Evolutionary conservation across 78 protist species (phyloP).

Genomic region (Polysphondylium violaceum): DNA sequence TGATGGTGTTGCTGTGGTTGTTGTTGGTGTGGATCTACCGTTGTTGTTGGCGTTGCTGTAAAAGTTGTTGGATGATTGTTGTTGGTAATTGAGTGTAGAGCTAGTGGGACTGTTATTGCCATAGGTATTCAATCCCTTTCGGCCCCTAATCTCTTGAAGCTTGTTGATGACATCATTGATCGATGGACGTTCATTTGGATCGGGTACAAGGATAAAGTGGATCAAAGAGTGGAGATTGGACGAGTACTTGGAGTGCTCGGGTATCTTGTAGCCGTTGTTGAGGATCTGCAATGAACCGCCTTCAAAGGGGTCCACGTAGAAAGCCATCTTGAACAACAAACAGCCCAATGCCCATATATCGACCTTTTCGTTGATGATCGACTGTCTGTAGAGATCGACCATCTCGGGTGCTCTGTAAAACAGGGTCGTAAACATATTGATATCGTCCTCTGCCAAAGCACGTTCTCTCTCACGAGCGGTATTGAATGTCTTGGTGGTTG

Average conservation of each 20-base stretch:
- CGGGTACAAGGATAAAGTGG: conserved; percentile 43
- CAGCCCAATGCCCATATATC: conserved; percentile 93
- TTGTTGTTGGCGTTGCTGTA: not conserved
- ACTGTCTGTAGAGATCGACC: conserved; percentile 88
- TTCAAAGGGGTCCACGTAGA: conserved; percentile 82
- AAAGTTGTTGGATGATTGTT: not conserved
- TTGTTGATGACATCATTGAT: conserved; percentile 23
- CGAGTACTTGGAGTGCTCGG: conserved; percentile 52
- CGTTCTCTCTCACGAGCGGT: conserved; percentile 35
- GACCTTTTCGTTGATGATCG: conserved; percentile 79
- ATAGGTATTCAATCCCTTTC: conserved; percentile 19
- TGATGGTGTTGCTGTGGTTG: not conserved
- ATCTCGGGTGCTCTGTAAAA: conserved; percentile 90
- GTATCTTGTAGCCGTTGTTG: conserved; percentile 48
- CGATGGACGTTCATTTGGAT: conserved; percentile 69
- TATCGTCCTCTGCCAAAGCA: conserved; percentile 69
- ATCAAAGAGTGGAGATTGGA: conserved; percentile 30
- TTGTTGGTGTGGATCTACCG: not conserved
- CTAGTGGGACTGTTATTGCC: not conserved
- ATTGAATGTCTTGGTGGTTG: conserved; percentile 42
- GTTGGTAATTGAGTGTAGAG: not conserved
- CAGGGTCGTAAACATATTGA: conserved; percentile 79
- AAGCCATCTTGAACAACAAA: conserved; percentile 84
- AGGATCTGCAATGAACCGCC: conserved; percentile 69
- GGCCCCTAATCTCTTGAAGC: conserved; percentile 25